These are phyloP conservation scores for Trichoderma sp. DNA, from an alignment of 2,329 filamentous ascomycete genomes.

Conservation along the genomic window DNA sequence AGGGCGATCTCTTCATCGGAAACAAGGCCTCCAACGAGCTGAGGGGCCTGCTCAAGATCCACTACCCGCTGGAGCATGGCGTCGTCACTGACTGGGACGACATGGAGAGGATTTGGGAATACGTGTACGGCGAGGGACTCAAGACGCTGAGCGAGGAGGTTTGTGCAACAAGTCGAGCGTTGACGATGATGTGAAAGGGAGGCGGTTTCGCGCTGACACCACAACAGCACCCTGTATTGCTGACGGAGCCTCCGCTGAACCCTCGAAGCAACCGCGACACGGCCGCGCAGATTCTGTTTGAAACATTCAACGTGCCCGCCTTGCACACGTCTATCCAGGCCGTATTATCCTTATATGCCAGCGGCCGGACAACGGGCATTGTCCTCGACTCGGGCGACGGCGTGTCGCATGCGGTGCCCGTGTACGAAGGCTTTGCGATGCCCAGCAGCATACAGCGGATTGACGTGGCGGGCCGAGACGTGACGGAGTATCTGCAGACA, in stretches of 20 bases:
- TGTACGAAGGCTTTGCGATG: constrained; percentile 97
- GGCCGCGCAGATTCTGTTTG: constrained; percentile 95
- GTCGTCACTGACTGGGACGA: constrained; percentile 99
- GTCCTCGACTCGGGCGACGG: constrained; percentile 95
- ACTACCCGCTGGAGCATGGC: constrained; percentile 93
- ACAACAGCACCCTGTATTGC: constrained; percentile 84
- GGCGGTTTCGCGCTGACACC: constrained; percentile 24
- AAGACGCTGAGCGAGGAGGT: constrained; percentile 98
- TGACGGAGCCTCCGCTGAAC: constrained; percentile 95
- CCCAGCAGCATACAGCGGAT: constrained; percentile 93
- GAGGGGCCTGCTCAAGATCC: constrained; percentile 90
- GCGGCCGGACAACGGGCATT: constrained; percentile 91
- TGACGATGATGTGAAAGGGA: neutral
- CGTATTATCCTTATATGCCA: constrained; percentile 92
- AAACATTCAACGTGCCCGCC: constrained; percentile 97
- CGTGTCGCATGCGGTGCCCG: constrained; percentile 94
- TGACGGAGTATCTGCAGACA: constrained; percentile 92
- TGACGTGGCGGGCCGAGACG: constrained; percentile 92
- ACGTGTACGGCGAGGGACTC: constrained; percentile 92
- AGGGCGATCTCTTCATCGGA: constrained; percentile 97
- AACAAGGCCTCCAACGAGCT: constrained; percentile 84
- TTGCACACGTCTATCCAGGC: constrained; percentile 97
- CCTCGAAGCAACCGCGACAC: constrained; percentile 94
- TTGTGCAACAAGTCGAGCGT: constrained; percentile 20
- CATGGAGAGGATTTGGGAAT: constrained; percentile 99